Conservation (phyloP, 306 rosid genomes). For the Cotoneaster glaucophyllus region DNA sequence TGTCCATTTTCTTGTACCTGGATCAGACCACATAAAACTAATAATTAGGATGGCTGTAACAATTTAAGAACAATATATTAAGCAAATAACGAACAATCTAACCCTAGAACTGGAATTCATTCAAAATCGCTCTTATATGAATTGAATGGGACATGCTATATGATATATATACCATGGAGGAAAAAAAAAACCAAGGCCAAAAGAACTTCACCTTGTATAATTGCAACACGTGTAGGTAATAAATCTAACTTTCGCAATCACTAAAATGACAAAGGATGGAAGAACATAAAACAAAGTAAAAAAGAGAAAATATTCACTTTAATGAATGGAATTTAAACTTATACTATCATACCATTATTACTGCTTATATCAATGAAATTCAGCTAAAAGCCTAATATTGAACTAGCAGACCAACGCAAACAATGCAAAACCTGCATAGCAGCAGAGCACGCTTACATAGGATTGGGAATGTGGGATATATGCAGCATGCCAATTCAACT, state of each 20-base stretch:
- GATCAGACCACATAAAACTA: slow-evolving; percentile 10
- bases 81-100: neutral
- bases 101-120: neutral
- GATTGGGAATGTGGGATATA: neutral
- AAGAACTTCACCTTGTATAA: neutral
- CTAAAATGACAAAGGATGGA: too few species aligned
- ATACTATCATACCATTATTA: neutral
- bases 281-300: neutral
- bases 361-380: neutral
- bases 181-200: neutral
- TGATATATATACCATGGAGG: neutral
- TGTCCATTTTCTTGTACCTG: slow-evolving; percentile 86
- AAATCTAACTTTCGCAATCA: neutral
- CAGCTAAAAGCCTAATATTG: neutral
- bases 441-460: neutral
- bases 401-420: neutral
- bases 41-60: neutral
- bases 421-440: neutral
- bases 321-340: neutral
- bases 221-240: neutral
- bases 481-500: neutral
- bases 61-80: neutral
- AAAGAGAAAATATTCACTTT: neutral
- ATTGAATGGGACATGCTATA: neutral
- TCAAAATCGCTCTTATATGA: neutral